A percentile compares a stretch with the other conserved stretches of the same genome.
Evolutionary conservation across 495 filamentous ascomycete species (phyloP).

Genomic region (Penicillium egyptiacum): DNA sequence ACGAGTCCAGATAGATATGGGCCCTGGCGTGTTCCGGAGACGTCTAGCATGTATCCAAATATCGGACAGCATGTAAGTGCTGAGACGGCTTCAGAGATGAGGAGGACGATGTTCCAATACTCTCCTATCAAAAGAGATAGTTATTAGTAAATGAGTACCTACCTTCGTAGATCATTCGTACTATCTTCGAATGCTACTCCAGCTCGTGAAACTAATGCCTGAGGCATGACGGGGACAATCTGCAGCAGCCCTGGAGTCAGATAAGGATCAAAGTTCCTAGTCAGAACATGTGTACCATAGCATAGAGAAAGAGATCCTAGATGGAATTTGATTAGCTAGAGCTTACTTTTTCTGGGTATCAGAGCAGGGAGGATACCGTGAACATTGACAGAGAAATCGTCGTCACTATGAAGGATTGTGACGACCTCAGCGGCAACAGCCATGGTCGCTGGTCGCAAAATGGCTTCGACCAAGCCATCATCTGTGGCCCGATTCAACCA

Average conservation of each 20-base stretch:
- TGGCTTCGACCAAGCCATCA: slow-evolving; percentile 15
- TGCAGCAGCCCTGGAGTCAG: slow-evolving; percentile 12
- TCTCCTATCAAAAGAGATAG: slow-evolving; percentile 11
- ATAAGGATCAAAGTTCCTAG: neutral
- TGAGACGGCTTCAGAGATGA: slow-evolving; percentile 21
- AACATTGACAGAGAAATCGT: slow-evolving; percentile 16
- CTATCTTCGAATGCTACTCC: slow-evolving; percentile 22
- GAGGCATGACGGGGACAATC: slow-evolving; percentile 29
- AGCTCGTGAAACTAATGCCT: slow-evolving; percentile 20
- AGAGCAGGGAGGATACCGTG: slow-evolving; percentile 11
- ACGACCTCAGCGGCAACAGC: slow-evolving; percentile 18
- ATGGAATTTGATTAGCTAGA: neutral
- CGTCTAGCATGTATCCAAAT: slow-evolving; percentile 20
- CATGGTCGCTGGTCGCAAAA: slow-evolving; percentile 12
- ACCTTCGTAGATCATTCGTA: slow-evolving; percentile 1
- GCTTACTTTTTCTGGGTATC: neutral
- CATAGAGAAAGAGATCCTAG: slow-evolving; percentile 24
- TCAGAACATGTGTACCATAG: slow-evolving; percentile 16
- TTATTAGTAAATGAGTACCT: neutral
- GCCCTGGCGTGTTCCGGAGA: slow-evolving; percentile 43
- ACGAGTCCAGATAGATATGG: slow-evolving; percentile 67
- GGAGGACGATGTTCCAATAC: slow-evolving; percentile 25
- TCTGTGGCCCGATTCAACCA: neutral
- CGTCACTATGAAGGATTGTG: slow-evolving; percentile 21
- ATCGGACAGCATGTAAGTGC: slow-evolving; percentile 21